Evolutionary conservation across 208 protist genomes (phyloP), one percentile per base, ranked within the genome.

Genomic region (Trypanosoma avium): DNA sequence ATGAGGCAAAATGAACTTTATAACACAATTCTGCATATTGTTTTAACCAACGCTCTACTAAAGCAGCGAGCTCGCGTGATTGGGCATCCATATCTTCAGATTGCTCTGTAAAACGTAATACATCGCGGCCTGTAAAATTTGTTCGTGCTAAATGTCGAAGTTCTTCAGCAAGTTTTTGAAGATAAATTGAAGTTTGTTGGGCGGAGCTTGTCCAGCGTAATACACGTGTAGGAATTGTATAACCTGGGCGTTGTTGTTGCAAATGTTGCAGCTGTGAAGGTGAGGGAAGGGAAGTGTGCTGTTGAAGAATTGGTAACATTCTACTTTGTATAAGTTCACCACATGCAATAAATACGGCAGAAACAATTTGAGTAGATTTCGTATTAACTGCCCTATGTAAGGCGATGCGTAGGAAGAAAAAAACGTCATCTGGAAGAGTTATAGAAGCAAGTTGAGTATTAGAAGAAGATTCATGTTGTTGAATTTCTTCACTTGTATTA

Each of bases 341-440:
- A 29, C 69, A 75, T 32, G 74, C 83, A 45, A 92, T 82, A 48
- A 92, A 73, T 17, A 90, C 77, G 1, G 88, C 88, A 5, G 86
- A 95, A 53, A 75, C 71, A 77, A 95, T 90, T 52, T 92, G 85
- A 19, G 79, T 85, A 1, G 82, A 91, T 43, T 88, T 88, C 7
- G 85, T 95, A 75, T 91, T 82, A 42, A 89, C 58, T 13, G 85
- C 81, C 1, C 88, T 85, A 40, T 92, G 88, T 2, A 95, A 26
- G 7, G 88, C 81, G 42, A 92, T 81, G 46, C 88, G 88, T 21
- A 95, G 55, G 40, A 95, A 84, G 59, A 87, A 95, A 62, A 95
- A 95, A 35, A 92, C 72, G 58, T 95, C 88, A 33, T 95, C 88
- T 0, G 81, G 59, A 24, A 94, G 63, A 22, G 84, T 90, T 47